Conservation (phyloP, 2,329 filamentous ascomycete species). For the Hymenoscyphus fructigenus region DNA sequence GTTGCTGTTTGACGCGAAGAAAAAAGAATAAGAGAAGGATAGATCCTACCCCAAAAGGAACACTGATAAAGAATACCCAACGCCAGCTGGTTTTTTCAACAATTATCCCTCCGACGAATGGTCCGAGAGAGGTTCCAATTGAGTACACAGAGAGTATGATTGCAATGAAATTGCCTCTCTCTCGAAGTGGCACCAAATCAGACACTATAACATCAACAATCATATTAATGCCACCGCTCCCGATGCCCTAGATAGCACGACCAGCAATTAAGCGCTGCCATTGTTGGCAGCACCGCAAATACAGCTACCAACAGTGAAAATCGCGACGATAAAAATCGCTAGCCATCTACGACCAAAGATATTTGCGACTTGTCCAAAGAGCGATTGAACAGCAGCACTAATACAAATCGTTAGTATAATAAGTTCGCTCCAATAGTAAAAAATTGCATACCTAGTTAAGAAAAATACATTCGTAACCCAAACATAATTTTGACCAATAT, state of each 20-base stretch:
- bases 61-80: constrained; percentile 56
- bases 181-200: constrained; percentile 48
- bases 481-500: too few species aligned
- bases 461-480: too few species aligned
- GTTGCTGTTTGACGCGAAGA: neutral
- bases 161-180: constrained; percentile 44
- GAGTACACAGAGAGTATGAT: constrained; percentile 20
- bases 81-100: constrained; percentile 11
- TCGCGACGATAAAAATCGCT: neutral
- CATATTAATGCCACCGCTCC: constrained; percentile 44
- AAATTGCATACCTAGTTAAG: too few species aligned
- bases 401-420: too few species aligned
- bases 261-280: constrained; percentile 7
- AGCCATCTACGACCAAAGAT: constrained; percentile 3
- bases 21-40: constrained; percentile 6
- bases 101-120: constrained; percentile 14
- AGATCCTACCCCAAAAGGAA: constrained; percentile 4
- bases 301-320: constrained; percentile 4
- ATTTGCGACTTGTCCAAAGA: constrained; percentile 10
- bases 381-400: neutral
- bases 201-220: constrained; percentile 49
- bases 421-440: too few species aligned
- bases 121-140: constrained; percentile 34
- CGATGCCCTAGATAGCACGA: constrained; percentile 41
- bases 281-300: constrained; percentile 5